Evolutionary conservation across 2,329 filamentous ascomycete genomes (phyloP).

Genomic region (Sporothrix sp.): DNA sequence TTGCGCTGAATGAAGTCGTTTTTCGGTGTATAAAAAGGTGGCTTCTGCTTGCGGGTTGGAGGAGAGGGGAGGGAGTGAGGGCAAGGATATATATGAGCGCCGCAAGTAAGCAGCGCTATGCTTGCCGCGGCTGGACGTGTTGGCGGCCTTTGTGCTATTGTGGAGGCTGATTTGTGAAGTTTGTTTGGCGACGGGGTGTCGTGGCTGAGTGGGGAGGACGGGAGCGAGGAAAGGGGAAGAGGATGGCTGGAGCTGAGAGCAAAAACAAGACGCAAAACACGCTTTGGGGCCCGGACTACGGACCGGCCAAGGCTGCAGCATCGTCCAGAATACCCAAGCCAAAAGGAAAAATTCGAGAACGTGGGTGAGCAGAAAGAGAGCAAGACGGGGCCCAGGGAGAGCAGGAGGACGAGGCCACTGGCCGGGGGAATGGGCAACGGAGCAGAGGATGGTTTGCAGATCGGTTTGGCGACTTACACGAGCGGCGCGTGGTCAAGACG

Average conservation of each 20-base stretch:
- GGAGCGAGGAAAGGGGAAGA: conserved; percentile 3
- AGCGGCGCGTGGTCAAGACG: conserved; percentile 4
- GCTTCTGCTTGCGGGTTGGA: conserved; percentile 2
- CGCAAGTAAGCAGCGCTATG: conserved; percentile 9
- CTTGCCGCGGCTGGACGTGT: conserved; percentile 3
- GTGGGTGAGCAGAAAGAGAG: background rate
- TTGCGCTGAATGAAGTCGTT: no score
- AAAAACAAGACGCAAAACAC: background rate
- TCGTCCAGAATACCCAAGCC: background rate
- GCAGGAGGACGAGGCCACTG: no score
- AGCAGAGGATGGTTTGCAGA: background rate
- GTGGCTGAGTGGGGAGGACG: conserved; percentile 17
- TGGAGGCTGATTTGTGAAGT: conserved; percentile 13
- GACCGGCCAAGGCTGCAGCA: background rate
- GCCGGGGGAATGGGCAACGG: no score
- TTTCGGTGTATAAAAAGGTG: no score
- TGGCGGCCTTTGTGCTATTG: conserved; percentile 10
- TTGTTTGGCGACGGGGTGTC: conserved; percentile 10
- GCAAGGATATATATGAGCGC: background rate
- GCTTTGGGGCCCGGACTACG: background rate
- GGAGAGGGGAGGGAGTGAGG: background rate
- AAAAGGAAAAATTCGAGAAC: background rate
- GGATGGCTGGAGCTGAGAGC: conserved; percentile 1
- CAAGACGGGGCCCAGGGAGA: background rate
- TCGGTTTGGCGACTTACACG: conserved; percentile 11